Percentiles rank a stretch among this genome's conserved stretches.
Evolutionary conservation across 2,329 filamentous ascomycete genomes (phyloP).

Genomic region (Hymenoscyphus linearis): DNA sequence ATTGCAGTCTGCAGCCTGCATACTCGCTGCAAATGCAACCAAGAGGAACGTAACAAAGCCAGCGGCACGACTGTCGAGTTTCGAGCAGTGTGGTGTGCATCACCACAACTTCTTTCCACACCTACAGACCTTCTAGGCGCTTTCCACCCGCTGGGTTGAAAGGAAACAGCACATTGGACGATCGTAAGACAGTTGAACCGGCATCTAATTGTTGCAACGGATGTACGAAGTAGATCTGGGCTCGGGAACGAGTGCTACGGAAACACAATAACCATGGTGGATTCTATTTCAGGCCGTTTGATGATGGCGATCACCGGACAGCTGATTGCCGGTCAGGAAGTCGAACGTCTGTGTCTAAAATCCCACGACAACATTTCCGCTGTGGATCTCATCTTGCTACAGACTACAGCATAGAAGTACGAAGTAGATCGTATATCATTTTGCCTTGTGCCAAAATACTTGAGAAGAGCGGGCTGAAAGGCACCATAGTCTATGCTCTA

Average conservation of each 20-base stretch:
- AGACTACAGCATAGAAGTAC: no score
- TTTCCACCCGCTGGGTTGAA: neutral
- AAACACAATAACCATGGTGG: constrained; percentile 2
- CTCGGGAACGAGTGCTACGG: neutral
- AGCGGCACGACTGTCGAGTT: neutral
- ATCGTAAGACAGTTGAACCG: neutral
- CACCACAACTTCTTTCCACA: neutral
- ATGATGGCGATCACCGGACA: constrained; percentile 13
- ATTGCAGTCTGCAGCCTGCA: neutral
- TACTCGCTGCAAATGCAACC: neutral
- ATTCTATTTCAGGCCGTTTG: constrained; percentile 24
- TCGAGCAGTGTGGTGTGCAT: neutral
- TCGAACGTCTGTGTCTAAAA: neutral
- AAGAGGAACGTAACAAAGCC: neutral
- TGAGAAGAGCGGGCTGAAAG: neutral
- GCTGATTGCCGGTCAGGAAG: constrained; percentile 9
- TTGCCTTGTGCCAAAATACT: neutral
- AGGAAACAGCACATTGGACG: neutral
- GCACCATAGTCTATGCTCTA: neutral
- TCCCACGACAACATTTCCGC: neutral
- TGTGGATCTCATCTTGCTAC: neutral
- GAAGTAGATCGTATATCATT: no score
- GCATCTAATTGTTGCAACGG: neutral
- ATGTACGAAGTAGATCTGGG: neutral
- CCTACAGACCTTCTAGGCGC: neutral